These are phyloP conservation scores for Rhizopogon sp. DNA, from an alignment of 768 basidiomycete genomes.

Conservation along the genomic window DNA sequence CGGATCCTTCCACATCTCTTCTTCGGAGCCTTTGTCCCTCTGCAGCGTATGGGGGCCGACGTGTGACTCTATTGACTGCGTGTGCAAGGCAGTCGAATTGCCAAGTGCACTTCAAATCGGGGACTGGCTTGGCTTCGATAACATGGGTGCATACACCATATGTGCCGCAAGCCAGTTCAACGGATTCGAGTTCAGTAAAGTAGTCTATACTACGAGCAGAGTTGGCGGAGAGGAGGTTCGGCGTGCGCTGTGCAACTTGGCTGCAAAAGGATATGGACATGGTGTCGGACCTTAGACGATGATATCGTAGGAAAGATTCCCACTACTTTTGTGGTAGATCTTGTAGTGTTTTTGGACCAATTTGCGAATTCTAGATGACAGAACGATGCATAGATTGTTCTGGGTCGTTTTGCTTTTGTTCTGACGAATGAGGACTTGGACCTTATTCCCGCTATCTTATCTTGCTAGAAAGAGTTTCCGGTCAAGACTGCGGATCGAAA, in stretches of 20 bases:
- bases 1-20: slow-evolving; percentile 47
- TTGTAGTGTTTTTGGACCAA: no score
- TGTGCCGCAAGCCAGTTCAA: slow-evolving; percentile 97
- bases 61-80: slow-evolving; percentile 96
- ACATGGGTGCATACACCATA: slow-evolving; percentile 99
- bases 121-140: slow-evolving; percentile 96
- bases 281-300: slow-evolving; percentile 11
- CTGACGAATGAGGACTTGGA: no score
- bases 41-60: slow-evolving; percentile 97
- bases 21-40: slow-evolving; percentile 36
- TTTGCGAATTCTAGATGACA: no score
- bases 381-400: no score
- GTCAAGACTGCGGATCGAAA: no score
- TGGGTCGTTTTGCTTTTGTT: no score
- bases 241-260: slow-evolving; percentile 45
- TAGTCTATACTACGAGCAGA: slow-evolving; percentile 73
- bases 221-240: slow-evolving; percentile 48
- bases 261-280: slow-evolving; percentile 35
- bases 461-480: no score
- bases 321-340: no score
- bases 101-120: slow-evolving; percentile 77
- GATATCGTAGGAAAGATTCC: no score
- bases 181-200: slow-evolving; percentile 77
- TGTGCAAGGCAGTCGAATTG: slow-evolving; percentile 57
- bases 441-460: no score